Evolutionary conservation across 2,329 filamentous ascomycete genomes (phyloP), one percentile per base, ranked within the genome.

Genomic region (Xylaria sp.): DNA sequence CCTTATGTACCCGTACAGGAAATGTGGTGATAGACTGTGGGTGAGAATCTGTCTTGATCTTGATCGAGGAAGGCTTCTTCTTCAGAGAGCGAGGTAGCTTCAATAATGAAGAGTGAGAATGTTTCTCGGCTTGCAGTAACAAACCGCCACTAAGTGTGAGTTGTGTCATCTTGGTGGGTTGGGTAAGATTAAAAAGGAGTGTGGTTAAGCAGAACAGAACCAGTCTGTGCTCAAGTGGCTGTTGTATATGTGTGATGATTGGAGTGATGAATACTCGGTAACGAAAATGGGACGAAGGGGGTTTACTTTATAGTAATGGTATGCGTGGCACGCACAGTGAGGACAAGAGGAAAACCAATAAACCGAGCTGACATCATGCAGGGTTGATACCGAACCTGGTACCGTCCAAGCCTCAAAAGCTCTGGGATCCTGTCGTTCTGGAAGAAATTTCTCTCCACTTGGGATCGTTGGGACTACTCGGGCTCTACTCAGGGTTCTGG

Each of bases 1-100:
- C 70, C 65, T 65, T 72, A 63, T 73, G 69, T 31, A 73, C 65
- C 15, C 66, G 63, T 57, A 73, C 72, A 28, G 70, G 72, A 61
- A 72, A 73, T 9, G 60, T 63, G 12, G 72, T 73, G 61, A 73
- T 66, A 3, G 69, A 70, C 56, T 72, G 61, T 12, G 71, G 59
- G 44, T 73, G 71, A 25, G 66, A 63, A 2, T 64, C 44, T 3
- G 63, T 71, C 62, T 73, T 66, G 71, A 71, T 46, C 20, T 64
- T 67, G 28, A 56, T 46, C 1, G 71, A 72, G 1, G 65, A 69
- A 31, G 71, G 71, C 25, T 73, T 73, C 31, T 52, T 60, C 34
- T 18, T 69, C 3, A 71, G 62, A 58, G 66, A 60, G 20, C 54
- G 51, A 1, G 63, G 51, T 6, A 67, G 41, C 44, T 66, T 71